A percentile compares a stretch with the other conserved stretches of the same genome.
These are phyloP conservation scores for Purshia tridentata DNA, from an alignment of 306 rosid genomes.

Conservation along the genomic window DNA sequence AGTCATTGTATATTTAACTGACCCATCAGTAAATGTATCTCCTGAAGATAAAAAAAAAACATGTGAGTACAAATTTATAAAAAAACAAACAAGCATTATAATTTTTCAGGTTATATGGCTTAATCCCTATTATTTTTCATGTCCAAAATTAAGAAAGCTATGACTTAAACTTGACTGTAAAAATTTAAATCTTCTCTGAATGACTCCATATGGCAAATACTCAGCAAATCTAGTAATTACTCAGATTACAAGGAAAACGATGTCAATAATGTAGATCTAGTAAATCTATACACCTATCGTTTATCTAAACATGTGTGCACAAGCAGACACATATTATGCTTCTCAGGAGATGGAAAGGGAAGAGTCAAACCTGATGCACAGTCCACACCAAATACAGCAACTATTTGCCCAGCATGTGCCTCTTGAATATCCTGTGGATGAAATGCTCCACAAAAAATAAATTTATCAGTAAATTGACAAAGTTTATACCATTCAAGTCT, in stretches of 20 bases:
- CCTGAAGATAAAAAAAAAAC: slow-evolving; percentile 55
- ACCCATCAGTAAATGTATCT: slow-evolving; percentile 95
- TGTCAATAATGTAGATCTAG: neutral
- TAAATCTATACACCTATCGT: neutral
- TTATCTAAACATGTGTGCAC: neutral
- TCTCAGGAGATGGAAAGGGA: slow-evolving; percentile 15
- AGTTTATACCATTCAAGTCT: too few species aligned
- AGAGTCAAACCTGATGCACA: slow-evolving; percentile 90
- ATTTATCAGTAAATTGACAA: neutral
- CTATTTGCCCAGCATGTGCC: slow-evolving; percentile 98
- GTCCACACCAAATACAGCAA: slow-evolving; percentile 98
- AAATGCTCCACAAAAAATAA: slow-evolving; percentile 15
- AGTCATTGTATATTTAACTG: slow-evolving; percentile 91
- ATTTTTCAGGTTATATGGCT: slow-evolving; percentile 15
- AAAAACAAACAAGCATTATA: slow-evolving; percentile 5
- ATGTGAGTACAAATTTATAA: neutral
- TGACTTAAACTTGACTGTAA: neutral
- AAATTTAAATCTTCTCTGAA: neutral
- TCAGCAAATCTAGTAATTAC: neutral
- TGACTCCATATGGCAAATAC: neutral
- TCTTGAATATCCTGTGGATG: slow-evolving; percentile 82
- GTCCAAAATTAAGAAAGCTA: neutral
- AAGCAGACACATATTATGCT: neutral
- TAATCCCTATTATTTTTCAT: neutral
- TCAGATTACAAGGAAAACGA: slow-evolving; percentile 1